Evolutionary conservation across 1,139 yeast genomes (phyloP), one percentile per base, ranked within the genome.

Genomic region (Meyerozyma sp.): DNA sequence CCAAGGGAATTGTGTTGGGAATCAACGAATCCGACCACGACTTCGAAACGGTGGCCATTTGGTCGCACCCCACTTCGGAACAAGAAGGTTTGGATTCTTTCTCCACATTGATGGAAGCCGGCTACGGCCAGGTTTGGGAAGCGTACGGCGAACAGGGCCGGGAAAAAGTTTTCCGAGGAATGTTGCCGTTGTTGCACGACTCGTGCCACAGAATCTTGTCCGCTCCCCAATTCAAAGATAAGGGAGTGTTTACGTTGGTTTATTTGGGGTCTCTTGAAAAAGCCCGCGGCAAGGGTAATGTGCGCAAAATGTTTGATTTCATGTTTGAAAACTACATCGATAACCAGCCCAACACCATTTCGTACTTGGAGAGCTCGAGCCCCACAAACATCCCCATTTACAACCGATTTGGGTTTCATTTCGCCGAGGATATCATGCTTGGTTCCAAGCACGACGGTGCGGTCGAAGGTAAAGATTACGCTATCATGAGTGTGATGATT

Each of bases 211-310:
- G 73, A n/a, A 71, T 72, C 32, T 45, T 65, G 8, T 58, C 54
- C 28, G 75, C 71, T 50, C 47, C 60, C 8, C 52, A 74, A 38
- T 70, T 73, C 44, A 51, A 61, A 46, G 65, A 63, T 40, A 72
- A 70, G 44, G 68, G 71, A 36, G 58, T 70, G 7, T 82, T 72
- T 65, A 80, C 84, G 14, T 69, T 82, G 54, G 84, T 82, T 32
- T 82, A 82, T 54, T 62, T 82, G 39, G 88, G 86, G 2, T 75
- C 84, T 7, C 65, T 75, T 9, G 73, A 71, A n/a, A 55, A 61
- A 20, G 84, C 85, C 8, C 68, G 84, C 53, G 88, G 88, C 32
- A 81, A 81, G 58, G 88, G 88, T 8, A 81, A 82, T 56, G 80
- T 74, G n/a, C 61, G 87, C 40, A 69, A 69, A 42, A 66, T 80